These are phyloP conservation scores for Exophiala bonariae DNA, from an alignment of 2,329 filamentous ascomycete genomes.

Conservation along the genomic window DNA sequence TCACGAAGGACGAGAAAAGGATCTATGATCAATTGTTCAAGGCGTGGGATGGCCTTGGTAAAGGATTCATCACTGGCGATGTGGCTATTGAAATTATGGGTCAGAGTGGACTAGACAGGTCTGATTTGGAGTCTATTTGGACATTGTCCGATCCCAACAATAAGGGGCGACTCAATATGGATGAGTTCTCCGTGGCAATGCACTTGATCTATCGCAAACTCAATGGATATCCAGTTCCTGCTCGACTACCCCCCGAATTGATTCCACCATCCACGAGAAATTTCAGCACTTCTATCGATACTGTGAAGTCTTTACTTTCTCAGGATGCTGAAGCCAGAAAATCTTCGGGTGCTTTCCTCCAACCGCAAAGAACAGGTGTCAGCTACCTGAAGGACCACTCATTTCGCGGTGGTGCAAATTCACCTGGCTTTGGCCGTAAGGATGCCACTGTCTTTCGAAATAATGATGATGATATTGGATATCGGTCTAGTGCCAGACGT, in stretches of 20 bases:
- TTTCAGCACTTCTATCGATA: constrained; percentile 87
- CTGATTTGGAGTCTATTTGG: constrained; percentile 90
- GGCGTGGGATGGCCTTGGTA: constrained; percentile 92
- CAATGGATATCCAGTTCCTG: constrained; percentile 91
- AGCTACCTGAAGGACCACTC: constrained; percentile 97
- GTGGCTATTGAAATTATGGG: constrained; percentile 97
- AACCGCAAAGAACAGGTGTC: constrained; percentile 96
- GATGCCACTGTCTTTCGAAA: constrained; percentile 97
- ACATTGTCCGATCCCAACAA: constrained; percentile 92
- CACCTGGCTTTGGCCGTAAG: constrained; percentile 67
- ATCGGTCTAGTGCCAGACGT: constrained; percentile 89
- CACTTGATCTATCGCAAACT: constrained; percentile 97
- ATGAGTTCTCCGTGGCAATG: constrained; percentile 98
- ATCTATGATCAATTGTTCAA: constrained; percentile 94
- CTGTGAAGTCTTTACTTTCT: constrained; percentile 84
- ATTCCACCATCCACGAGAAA: constrained; percentile 93
- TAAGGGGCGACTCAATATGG: constrained; percentile 88
- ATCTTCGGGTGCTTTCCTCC: constrained; percentile 81
- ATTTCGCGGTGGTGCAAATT: constrained; percentile 67
- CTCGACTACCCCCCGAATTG: constrained; percentile 83
- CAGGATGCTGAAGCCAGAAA: constrained; percentile 89
- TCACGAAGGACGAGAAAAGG: constrained; percentile 97
- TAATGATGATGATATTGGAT: constrained; percentile 88
- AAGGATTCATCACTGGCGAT: constrained; percentile 87
- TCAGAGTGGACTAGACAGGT: constrained; percentile 88